Evolutionary conservation across 805 yeast species (phyloP).

Genomic region (Metschnikowia sp.): DNA sequence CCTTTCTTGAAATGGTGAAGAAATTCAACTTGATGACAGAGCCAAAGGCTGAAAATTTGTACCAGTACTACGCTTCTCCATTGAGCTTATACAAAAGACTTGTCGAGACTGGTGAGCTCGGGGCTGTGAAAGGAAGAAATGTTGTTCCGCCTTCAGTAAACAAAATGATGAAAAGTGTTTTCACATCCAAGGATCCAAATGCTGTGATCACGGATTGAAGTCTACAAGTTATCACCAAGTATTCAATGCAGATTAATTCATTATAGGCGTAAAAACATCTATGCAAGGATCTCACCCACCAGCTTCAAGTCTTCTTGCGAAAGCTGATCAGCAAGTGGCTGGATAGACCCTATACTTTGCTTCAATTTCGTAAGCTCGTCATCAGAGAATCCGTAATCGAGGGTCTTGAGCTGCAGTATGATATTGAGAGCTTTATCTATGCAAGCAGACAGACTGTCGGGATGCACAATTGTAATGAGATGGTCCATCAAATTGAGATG

Average conservation of each 20-base stretch:
- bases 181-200: slow-evolving; percentile 49
- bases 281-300: slow-evolving; percentile 42
- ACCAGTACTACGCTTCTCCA: slow-evolving; percentile 39
- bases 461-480: slow-evolving; percentile 28
- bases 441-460: slow-evolving; percentile 44
- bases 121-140: slow-evolving; percentile 42
- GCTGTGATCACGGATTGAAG: slow-evolving; percentile 27
- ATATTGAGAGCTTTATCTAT: slow-evolving; percentile 57
- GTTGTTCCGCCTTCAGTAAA: slow-evolving; percentile 52
- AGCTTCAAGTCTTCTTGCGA: slow-evolving; percentile 52
- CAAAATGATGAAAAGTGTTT: slow-evolving; percentile 42
- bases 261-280: not conserved
- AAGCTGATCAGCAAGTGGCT: slow-evolving; percentile 44
- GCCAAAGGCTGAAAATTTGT: slow-evolving; percentile 45
- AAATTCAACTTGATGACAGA: slow-evolving; percentile 60
- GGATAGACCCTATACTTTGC: slow-evolving; percentile 36
- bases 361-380: slow-evolving; percentile 39
- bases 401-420: slow-evolving; percentile 42
- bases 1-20: slow-evolving; percentile 47
- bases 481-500: slow-evolving; percentile 30
- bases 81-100: slow-evolving; percentile 28
- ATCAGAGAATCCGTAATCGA: slow-evolving; percentile 43
- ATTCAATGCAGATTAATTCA: not conserved
- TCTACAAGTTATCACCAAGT: not conserved
- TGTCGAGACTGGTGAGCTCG: slow-evolving; percentile 16